A percentile compares a stretch with the other conserved stretches of the same genome.
Conservation (phyloP, 768 basidiomycete genomes). For the Kwoniella botswanensis region DNA sequence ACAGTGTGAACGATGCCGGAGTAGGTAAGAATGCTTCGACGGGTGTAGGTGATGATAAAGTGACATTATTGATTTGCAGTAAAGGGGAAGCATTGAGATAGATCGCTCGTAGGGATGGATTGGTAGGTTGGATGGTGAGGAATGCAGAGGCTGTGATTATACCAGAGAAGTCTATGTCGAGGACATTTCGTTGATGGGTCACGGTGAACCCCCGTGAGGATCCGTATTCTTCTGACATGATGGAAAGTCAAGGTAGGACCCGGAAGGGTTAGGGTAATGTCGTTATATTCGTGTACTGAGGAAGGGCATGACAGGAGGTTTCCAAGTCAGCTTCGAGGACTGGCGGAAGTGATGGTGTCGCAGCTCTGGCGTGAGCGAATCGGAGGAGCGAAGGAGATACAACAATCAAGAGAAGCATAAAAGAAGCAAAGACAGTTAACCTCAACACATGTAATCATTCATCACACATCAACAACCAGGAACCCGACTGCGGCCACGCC, state of each 20-base stretch:
- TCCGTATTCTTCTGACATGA: conserved; percentile 1
- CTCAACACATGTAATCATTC: not conserved
- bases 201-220: conserved; percentile 23
- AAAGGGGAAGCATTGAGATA: conserved; percentile 68
- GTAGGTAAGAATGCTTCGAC: conserved; percentile 44
- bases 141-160: conserved; percentile 89
- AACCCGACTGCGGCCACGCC: not conserved
- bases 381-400: too few species aligned
- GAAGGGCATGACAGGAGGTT: not conserved
- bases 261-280: not conserved
- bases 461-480: not conserved
- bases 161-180: conserved; percentile 92
- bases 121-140: conserved; percentile 82
- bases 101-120: conserved; percentile 76
- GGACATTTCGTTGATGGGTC: conserved; percentile 88
- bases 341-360: not conserved
- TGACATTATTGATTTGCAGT: conserved; percentile 44
- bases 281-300: not conserved
- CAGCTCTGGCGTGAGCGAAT: not conserved
- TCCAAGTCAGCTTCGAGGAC: not conserved
- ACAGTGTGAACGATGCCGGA: conserved; percentile 44
- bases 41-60: conserved; percentile 45
- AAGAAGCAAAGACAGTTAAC: not conserved
- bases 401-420: not conserved
- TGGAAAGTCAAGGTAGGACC: not conserved